Conservation (phyloP, 768 basidiomycete species). For the Tylopilus intermedius region DNA sequence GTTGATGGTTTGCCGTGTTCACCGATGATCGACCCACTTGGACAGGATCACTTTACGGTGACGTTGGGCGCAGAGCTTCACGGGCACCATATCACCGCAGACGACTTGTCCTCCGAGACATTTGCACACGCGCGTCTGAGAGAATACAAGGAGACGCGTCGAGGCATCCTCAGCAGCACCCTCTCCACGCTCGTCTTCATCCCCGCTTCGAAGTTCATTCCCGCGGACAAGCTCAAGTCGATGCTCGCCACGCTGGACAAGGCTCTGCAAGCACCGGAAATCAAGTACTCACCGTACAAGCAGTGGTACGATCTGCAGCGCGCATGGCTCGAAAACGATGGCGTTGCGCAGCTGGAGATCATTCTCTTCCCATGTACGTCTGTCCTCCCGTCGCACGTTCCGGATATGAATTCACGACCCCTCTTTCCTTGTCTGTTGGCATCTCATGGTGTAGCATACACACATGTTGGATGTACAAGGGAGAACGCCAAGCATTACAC, state of each 20-base stretch:
- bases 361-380: constrained; percentile 15
- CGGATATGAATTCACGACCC: background rate
- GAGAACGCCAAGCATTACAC: constrained; percentile 12
- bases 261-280: too few species aligned
- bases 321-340: constrained; percentile 16
- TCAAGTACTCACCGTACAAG: background rate
- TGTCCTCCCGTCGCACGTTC: too few species aligned
- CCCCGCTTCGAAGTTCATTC: constrained; percentile 10
- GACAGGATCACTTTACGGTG: constrained; percentile 13
- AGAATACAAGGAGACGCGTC: background rate
- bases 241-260: too few species aligned
- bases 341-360: constrained; percentile 14
- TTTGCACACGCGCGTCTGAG: constrained; percentile 7
- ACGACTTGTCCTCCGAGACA: constrained; percentile 10
- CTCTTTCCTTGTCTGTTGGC: background rate
- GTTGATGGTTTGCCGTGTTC: too few species aligned
- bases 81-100: constrained; percentile 6
- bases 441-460: constrained; percentile 2
- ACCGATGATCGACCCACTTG: too few species aligned
- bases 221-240: constrained; percentile 8
- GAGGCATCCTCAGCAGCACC: constrained; percentile 14
- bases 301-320: constrained; percentile 13
- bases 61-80: constrained; percentile 5
- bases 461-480: constrained; percentile 6
- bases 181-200: constrained; percentile 14